A percentile compares a stretch with the other conserved stretches of the same genome.
Conservation (phyloP, 768 basidiomycete genomes). For the Nidularia sp. region DNA sequence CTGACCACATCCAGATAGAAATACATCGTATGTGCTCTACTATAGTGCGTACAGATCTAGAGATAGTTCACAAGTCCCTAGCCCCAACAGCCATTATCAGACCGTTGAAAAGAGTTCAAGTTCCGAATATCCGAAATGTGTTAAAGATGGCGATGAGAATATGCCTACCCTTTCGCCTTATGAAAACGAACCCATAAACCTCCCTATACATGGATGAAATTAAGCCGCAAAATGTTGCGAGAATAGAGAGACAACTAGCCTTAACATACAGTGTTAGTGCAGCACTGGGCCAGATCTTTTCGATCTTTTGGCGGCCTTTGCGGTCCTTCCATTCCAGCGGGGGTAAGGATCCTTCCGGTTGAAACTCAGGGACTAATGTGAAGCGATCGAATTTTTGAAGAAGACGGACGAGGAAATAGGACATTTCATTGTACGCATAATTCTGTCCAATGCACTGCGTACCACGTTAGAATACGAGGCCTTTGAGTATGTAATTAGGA, state of each 20-base stretch:
- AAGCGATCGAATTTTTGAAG: slow-evolving; percentile 63
- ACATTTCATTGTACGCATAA: slow-evolving; percentile 73
- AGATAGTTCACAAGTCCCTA: too few relatives aligned
- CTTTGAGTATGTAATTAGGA: not conserved
- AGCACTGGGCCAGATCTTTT: slow-evolving; percentile 59
- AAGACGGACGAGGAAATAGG: slow-evolving; percentile 66
- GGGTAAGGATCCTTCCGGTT: slow-evolving; percentile 59
- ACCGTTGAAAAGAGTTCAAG: too few relatives aligned
- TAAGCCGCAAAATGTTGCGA: too few relatives aligned
- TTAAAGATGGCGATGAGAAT: not conserved
- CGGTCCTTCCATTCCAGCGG: slow-evolving; percentile 51
- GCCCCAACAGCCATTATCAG: too few relatives aligned
- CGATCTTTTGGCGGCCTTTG: slow-evolving; percentile 46
- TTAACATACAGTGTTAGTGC: slow-evolving; percentile 66
- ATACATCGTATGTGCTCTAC: too few relatives aligned
- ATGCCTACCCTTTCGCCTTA: not conserved
- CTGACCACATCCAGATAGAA: too few relatives aligned
- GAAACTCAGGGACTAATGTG: slow-evolving; percentile 54
- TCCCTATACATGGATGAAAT: too few relatives aligned
- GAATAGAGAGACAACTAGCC: too few relatives aligned
- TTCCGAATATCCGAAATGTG: too few relatives aligned
- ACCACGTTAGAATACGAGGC: not conserved
- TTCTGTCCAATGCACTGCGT: slow-evolving; percentile 66
- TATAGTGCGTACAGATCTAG: too few relatives aligned
- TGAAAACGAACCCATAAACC: not conserved